Base-by-base conservation (phyloP, 1,284 basidiomycete species). In the Cutaneotrichosporon dermatis region DNA sequence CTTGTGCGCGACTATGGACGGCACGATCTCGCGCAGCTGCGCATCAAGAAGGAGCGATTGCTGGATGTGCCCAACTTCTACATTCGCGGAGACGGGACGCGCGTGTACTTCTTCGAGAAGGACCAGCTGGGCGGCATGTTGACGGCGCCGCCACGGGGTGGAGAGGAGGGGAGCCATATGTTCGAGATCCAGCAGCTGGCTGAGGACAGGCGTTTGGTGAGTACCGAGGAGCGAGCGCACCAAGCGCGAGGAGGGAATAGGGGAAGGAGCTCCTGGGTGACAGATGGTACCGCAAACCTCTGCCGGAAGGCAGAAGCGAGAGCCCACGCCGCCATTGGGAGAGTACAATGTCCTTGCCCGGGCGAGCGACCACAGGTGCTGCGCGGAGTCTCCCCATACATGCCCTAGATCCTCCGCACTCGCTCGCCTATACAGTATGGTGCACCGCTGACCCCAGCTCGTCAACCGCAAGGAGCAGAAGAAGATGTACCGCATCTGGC, bases 401-500 rank as follows among this genome's bases (percentile, higher is more conserved):
- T 25, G 25, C 25, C 25, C 25, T 25, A 25, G 25, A 25, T 25
- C 25, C 25, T 25, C 25, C 25, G 25, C 25, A 25, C 25, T 25
- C 25, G 25, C 25, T 25, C 25, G 25, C 25, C 25, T 25, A 25
- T 25, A 25, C 25, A 25, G 25, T 25, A 25, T 25, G 25, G 25
- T 25, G 25, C 25, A 25, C 25, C 41, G 39, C 35, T 43, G 6
- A 43, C 41, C 9, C 16, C 53, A 78, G 62, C 81, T 97, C 52
- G 86, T 97, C 44, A 97, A 97, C 75, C 82, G 93, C 54, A 96
- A 94, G 76, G 82, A 90, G 58, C 88, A 92, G 79, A 79, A 94
- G 56, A 92, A 94, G 78, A 97, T 97, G 93, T 95, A 94, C 75
- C 82, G 93, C 48, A 89, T 93, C 4, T 95, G 91, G 91, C 87